phyloP scores from a whole-genome alignment of 2,329 filamentous ascomycete genomes.

The Stagonosporopsis chrysanthemi region DNA sequence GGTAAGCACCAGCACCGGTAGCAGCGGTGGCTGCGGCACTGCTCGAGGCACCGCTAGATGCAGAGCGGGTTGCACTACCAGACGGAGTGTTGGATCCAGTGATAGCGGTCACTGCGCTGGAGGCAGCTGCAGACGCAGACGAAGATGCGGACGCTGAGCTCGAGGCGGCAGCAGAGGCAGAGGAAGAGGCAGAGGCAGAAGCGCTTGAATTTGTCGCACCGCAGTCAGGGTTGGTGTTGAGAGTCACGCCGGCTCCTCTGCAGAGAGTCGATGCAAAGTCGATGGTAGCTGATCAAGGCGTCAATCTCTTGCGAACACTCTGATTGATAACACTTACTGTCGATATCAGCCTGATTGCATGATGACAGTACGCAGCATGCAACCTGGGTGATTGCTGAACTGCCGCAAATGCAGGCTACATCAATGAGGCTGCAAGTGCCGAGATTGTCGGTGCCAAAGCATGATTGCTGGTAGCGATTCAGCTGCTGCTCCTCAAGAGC shows the following conservation, averaged over 20 bases:
- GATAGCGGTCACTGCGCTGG: conserved; percentile 6
- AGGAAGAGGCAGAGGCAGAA: conserved; percentile 15
- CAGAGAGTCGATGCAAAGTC: conserved; percentile 53
- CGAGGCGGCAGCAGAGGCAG: conserved; percentile 20
- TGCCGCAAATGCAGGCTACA: conserved; percentile 55
- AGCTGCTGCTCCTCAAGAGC: not conserved
- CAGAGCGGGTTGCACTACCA: conserved; percentile 11
- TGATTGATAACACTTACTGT: conserved; percentile 21
- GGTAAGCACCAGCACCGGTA: conserved; percentile 33
- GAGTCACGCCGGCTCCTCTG: conserved; percentile 47
- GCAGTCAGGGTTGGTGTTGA: conserved; percentile 51
- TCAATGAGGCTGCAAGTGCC: conserved; percentile 51
- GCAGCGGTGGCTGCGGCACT: conserved; percentile 12
- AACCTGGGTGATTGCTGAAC: conserved; percentile 46
- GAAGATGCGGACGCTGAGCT: conserved; percentile 16
- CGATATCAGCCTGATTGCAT: conserved; percentile 48
- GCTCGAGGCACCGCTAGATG: conserved; percentile 15
- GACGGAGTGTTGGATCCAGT: conserved; percentile 16
- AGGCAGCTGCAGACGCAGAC: conserved; percentile 3
- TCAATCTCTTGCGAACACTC: conserved; percentile 6
- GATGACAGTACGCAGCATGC: conserved; percentile 54
- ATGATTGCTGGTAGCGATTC: conserved; percentile 36
- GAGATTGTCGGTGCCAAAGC: conserved; percentile 46
- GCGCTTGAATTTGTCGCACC: conserved; percentile 23
- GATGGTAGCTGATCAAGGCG: conserved; percentile 47